These are phyloP conservation scores for Corchorus olitorius DNA, from an alignment of 345 rosid genomes.

Conservation along the genomic window DNA sequence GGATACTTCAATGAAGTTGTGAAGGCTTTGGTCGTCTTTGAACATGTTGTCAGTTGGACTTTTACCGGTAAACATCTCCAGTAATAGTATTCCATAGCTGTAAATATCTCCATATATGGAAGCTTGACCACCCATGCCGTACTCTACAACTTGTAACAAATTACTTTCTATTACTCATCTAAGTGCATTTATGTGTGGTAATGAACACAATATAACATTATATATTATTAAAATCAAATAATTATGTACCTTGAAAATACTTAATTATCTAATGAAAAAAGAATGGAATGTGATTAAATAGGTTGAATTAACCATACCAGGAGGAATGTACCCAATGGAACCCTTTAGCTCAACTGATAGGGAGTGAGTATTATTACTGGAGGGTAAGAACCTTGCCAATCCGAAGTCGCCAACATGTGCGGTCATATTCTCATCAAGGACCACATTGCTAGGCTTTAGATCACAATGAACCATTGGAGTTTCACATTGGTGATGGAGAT, in stretches of 20 bases:
- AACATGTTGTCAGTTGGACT: conserved; percentile 18
- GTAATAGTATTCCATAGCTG: conserved; percentile 27
- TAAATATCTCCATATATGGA: conserved; percentile 28
- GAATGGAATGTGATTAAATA: too few relatives aligned
- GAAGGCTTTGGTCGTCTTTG: too few relatives aligned
- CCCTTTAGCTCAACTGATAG: conserved; percentile 47
- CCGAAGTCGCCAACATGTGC: conserved; percentile 54
- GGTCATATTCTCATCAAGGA: conserved; percentile 36
- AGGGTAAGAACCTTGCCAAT: conserved; percentile 35
- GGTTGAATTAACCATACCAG: conserved; percentile 37
- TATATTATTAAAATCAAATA: too few relatives aligned
- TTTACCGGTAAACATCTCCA: conserved; percentile 32
- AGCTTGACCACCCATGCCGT: conserved; percentile 25
- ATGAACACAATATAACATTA: too few relatives aligned
- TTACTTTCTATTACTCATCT: too few relatives aligned
- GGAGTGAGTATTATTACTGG: conserved; percentile 18
- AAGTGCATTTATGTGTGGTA: too few relatives aligned
- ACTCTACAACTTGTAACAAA: neutral
- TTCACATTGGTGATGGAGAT: conserved; percentile 5
- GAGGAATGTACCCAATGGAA: conserved; percentile 55
- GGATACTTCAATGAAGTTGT: too few relatives aligned
- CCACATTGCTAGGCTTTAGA: conserved; percentile 32
- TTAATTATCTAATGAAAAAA: too few relatives aligned
- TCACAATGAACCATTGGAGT: conserved; percentile 16
- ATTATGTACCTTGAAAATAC: too few relatives aligned